Conservation (phyloP, 129 eudicot genomes). For the Sambucus nigra region DNA sequence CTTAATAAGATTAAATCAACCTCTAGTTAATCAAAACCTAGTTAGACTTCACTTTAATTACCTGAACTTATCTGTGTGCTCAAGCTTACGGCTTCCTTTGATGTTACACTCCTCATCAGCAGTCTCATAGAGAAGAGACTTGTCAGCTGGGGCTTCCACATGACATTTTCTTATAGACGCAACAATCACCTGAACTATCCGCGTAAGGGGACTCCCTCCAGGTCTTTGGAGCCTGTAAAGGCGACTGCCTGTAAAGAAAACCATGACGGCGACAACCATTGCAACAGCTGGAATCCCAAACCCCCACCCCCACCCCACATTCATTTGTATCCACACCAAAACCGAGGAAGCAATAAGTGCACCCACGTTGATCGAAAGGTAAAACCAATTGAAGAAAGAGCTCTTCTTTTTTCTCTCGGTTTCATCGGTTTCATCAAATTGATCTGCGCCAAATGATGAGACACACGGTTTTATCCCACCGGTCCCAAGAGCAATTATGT, state of each 20-base stretch:
- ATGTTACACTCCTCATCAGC: constrained; percentile 48
- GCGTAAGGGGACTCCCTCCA: constrained; percentile 70
- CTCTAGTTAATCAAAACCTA: too few species aligned
- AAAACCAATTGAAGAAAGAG: constrained; percentile 87
- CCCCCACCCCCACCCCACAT: constrained; percentile 93
- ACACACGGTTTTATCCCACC: constrained; percentile 97
- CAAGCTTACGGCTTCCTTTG: constrained; percentile 76
- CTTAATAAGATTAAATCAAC: too few species aligned
- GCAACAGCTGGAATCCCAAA: constrained; percentile 80
- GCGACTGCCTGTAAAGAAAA: constrained; percentile 60
- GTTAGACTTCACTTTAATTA: too few species aligned
- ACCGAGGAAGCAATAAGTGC: constrained; percentile 64
- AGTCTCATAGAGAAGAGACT: constrained; percentile 57
- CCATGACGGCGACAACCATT: constrained; percentile 64
- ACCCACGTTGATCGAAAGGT: constrained; percentile 77
- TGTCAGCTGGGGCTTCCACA: constrained; percentile 48
- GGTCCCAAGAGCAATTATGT: constrained; percentile 73
- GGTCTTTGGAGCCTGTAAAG: constrained; percentile 66
- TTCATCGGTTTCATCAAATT: constrained; percentile 68
- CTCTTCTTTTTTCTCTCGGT: constrained; percentile 53
- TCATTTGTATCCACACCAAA: constrained; percentile 72
- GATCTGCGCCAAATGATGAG: constrained; percentile 93
- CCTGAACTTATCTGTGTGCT: constrained; percentile 63
- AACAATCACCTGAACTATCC: constrained; percentile 64
- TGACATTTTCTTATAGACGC: constrained; percentile 48